Evolutionary conservation across 164 flowering plant species (phyloP).

Genomic region (Piper longum): DNA sequence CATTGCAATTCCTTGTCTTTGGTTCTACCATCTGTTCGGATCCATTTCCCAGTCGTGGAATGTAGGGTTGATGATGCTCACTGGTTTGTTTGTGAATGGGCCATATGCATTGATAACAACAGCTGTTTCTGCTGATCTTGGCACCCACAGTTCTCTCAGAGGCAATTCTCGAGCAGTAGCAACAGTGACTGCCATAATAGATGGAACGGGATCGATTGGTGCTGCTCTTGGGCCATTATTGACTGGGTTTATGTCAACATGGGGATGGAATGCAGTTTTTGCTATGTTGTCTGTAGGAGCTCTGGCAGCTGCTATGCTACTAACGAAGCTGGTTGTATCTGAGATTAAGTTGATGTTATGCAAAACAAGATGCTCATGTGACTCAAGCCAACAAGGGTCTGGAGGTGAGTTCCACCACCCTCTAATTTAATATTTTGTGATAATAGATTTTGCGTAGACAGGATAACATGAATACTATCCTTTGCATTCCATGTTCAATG

Average conservation of each 20-base stretch:
- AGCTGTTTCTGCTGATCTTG: constrained; percentile 93
- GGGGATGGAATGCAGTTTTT: constrained; percentile 77
- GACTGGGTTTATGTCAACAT: constrained; percentile 62
- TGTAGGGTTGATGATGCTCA: constrained; percentile 62
- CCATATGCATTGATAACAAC: constrained; percentile 93
- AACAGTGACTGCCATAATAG: constrained; percentile 93
- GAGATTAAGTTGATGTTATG: constrained; percentile 37
- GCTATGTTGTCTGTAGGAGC: constrained; percentile 52
- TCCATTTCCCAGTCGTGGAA: constrained; percentile 35
- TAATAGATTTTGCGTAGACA: constrained; percentile 19
- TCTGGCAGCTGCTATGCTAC: constrained; percentile 57
- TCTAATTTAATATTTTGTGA: background rate
- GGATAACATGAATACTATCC: background rate
- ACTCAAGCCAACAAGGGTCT: constrained; percentile 11
- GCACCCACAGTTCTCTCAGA: constrained; percentile 69
- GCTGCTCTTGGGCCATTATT: constrained; percentile 78
- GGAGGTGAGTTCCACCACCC: constrained; percentile 22
- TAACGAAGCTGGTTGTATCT: constrained; percentile 35
- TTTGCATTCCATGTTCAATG: no score
- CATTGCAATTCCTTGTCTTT: constrained; percentile 55
- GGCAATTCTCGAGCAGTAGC: constrained; percentile 81
- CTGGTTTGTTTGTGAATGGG: constrained; percentile 79
- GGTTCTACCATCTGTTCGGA: constrained; percentile 54
- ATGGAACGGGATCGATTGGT: constrained; percentile 87
- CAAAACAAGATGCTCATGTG: constrained; percentile 9